Evolutionary conservation across 805 yeast genomes (phyloP).

Genomic region (Candida dendrica): DNA sequence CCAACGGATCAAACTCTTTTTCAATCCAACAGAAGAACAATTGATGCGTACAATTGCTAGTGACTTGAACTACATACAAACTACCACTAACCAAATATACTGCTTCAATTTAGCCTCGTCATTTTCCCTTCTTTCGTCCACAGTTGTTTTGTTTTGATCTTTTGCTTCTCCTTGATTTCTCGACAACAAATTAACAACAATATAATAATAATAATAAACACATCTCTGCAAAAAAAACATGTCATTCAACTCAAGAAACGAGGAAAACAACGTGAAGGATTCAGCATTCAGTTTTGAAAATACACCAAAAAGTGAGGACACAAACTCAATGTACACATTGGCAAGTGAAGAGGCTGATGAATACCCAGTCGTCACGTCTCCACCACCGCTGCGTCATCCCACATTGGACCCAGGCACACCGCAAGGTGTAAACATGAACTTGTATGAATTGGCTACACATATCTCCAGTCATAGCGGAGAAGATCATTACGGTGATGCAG

Average conservation of each 20-base stretch:
- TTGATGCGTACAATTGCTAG: too few relatives aligned
- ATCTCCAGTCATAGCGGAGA: conserved; percentile 16
- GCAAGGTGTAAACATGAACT: neutral
- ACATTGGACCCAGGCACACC: neutral
- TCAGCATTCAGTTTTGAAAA: neutral
- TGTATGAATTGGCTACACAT: conserved; percentile 17
- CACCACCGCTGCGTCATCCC: neutral
- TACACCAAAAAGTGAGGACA: neutral
- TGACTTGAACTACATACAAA: too few relatives aligned
- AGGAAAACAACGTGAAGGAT: neutral
- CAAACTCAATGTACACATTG: neutral
- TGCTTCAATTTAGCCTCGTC: too few relatives aligned
- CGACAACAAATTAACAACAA: too few relatives aligned
- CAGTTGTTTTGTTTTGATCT: too few relatives aligned
- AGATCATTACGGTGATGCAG: conserved; percentile 4
- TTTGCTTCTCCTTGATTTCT: too few relatives aligned
- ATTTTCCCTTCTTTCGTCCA: too few relatives aligned
- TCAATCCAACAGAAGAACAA: too few relatives aligned
- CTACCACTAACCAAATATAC: too few relatives aligned
- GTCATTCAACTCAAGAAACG: neutral
- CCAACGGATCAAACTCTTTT: too few relatives aligned
- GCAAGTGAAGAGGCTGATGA: neutral
- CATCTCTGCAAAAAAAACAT: neutral
- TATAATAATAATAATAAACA: too few relatives aligned
- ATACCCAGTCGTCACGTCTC: neutral